Base-by-base conservation (phyloP, 2,329 filamentous ascomycete genomes). In the Colletotrichum sp. region DNA sequence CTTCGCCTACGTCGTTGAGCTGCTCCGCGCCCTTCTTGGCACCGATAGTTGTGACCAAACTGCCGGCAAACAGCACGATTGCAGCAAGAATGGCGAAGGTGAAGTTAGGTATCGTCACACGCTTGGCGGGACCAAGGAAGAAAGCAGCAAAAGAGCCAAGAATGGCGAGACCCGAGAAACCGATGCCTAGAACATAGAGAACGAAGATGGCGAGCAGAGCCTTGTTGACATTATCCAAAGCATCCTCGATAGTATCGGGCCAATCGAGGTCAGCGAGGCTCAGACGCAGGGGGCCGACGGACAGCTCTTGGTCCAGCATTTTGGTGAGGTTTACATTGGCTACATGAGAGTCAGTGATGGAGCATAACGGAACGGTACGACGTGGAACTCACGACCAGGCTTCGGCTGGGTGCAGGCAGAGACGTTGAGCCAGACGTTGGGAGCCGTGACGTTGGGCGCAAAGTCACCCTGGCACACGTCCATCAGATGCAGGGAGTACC, bases 401-500 rank as follows among this genome's bases (percentile, higher is more conserved):
- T 82, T 77, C 48, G 84, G 84, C 25, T 81, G 77, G 13, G 87
- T 88, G 80, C 88, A 89, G 79, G 86, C 85, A 28, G 86, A 87
- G 22, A 86, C 81, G 75, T 88, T 88, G 74, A 85, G 84, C 75
- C 83, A 83, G 16, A 84, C 80, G 30, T 79, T 79, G 5, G 81
- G 78, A 10, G 71, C 81, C 5, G 87, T 87, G 3, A 84, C 83
- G 69, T 88, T 88, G 34, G 87, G 87, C 55, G 83, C 82, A 77
- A 85, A 90, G 77, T 84, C 78, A 62, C 88, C 88, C 78, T 88
- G 82, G 80, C 88, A 90, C 6, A 83, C 80, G 52, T 84, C 83
- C 86, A 88, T 87, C 78, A 90, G 78, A 77, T 90, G 88, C 34
- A 90, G 76, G 18, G 87, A 89, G 78, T 89, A 90, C 88, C 88